A percentile compares a stretch with the other conserved stretches of the same genome.
Conservation (phyloP, 176 grass and related monocot species). For the Alopecurus myosuroides region DNA sequence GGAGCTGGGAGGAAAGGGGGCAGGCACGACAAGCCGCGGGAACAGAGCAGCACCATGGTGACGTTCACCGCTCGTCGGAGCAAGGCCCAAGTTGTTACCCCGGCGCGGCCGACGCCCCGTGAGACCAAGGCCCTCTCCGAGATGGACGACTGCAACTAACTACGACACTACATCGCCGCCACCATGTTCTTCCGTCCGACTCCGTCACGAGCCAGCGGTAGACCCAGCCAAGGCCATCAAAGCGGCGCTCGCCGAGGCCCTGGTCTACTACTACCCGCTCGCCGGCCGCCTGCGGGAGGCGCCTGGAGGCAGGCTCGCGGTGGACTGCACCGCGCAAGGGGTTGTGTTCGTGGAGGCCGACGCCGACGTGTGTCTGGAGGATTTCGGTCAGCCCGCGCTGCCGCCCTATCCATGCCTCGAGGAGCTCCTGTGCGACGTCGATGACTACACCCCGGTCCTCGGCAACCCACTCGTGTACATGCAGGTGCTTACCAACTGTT, state of each 20-base stretch:
- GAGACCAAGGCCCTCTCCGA: neutral
- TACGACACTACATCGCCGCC: neutral
- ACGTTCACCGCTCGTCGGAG: neutral
- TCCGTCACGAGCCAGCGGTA: neutral
- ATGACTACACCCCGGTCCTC: neutral
- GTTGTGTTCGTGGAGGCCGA: neutral
- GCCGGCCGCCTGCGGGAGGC: neutral
- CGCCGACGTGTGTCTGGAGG: neutral
- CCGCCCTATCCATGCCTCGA: neutral
- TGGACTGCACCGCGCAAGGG: neutral
- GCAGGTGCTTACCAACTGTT: neutral
- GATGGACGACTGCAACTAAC: neutral
- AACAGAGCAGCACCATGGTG: conserved; percentile 54
- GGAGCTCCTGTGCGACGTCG: neutral
- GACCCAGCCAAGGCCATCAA: neutral
- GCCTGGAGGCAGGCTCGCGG: neutral
- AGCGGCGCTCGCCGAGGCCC: neutral
- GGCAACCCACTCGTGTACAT: neutral
- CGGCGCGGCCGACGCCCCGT: neutral
- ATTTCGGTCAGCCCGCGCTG: neutral
- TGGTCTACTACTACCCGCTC: neutral
- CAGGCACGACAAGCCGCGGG: no score
- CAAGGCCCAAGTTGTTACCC: neutral
- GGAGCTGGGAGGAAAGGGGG: no score
- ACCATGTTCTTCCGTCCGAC: neutral